Percentiles rank a stretch among this genome's conserved stretches.
Conservation (phyloP, 2,329 filamentous ascomycete genomes). For the Diaporthe sp. region DNA sequence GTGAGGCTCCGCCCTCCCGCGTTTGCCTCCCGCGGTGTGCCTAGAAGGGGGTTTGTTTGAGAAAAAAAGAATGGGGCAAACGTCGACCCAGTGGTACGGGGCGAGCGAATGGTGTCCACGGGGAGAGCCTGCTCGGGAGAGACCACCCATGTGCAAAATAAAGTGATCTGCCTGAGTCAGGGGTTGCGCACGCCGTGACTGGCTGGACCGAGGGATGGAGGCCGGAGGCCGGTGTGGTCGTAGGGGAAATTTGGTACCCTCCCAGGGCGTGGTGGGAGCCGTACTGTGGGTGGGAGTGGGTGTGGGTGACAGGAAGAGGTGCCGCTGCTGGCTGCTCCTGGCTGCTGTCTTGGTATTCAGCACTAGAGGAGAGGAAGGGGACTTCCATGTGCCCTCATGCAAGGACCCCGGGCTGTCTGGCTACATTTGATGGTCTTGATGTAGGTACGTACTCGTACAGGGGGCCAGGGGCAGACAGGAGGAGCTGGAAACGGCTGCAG, state of each 20-base stretch:
- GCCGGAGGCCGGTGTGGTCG: slow-evolving; percentile 32
- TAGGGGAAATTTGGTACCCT: slow-evolving; percentile 38
- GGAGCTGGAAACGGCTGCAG: slow-evolving; percentile 9
- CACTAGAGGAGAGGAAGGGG: slow-evolving; percentile 12
- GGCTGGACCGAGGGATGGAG: slow-evolving; percentile 23
- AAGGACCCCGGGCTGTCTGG: slow-evolving; percentile 28
- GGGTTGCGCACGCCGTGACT: slow-evolving; percentile 38
- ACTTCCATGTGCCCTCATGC: slow-evolving; percentile 30
- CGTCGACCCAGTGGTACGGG: slow-evolving; percentile 21
- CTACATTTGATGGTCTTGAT: not conserved
- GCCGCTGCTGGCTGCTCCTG: not conserved
- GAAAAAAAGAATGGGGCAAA: slow-evolving; percentile 17
- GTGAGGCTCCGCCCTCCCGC: slow-evolving; percentile 32
- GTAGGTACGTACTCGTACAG: not conserved
- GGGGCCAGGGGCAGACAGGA: not conserved
- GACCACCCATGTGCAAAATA: slow-evolving; percentile 31
- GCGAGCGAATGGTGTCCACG: slow-evolving; percentile 28
- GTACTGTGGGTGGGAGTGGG: slow-evolving; percentile 21
- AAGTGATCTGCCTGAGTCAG: slow-evolving; percentile 37
- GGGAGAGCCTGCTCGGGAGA: slow-evolving; percentile 36
- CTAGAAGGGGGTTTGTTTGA: slow-evolving; percentile 22
- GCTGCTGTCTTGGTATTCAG: slow-evolving; percentile 23
- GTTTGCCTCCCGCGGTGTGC: slow-evolving; percentile 19
- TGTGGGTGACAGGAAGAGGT: slow-evolving; percentile 28
- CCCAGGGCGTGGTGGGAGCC: slow-evolving; percentile 32